Conservation (phyloP, 2,329 filamentous ascomycete genomes). For the Parascedosporium putredinis region DNA sequence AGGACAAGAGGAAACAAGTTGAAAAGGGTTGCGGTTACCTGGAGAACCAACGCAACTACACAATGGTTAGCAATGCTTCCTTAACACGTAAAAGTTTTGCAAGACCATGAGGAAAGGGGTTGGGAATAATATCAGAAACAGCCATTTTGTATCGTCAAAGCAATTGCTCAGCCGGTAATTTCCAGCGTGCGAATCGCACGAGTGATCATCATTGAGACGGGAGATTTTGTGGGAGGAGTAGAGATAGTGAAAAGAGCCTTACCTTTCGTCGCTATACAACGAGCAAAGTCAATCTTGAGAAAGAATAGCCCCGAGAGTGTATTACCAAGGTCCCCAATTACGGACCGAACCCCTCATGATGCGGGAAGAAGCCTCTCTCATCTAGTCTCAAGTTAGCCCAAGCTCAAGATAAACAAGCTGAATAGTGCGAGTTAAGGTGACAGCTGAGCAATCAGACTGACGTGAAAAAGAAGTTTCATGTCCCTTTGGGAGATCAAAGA, state of each 20-base stretch:
- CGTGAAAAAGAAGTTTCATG: slow-evolving; percentile 85
- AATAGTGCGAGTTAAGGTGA: not conserved
- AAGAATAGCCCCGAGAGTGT: no score
- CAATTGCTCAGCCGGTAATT: slow-evolving; percentile 85
- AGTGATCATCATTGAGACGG: slow-evolving; percentile 42
- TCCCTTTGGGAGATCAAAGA: slow-evolving; percentile 69
- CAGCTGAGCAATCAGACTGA: slow-evolving; percentile 65
- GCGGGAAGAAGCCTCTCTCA: no score
- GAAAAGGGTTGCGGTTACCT: no score
- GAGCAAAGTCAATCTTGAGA: no score
- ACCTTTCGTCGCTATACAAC: no score
- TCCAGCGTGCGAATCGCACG: slow-evolving; percentile 64
- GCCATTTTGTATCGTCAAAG: slow-evolving; percentile 75
- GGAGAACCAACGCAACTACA: slow-evolving; percentile 14
- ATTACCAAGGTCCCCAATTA: no score
- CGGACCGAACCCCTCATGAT: no score
- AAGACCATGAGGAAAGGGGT: not conserved
- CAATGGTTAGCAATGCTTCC: not conserved
- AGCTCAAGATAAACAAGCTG: not conserved
- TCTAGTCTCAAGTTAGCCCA: not conserved
- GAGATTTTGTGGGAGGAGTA: not conserved
- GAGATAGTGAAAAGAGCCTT: not conserved
- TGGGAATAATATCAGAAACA: slow-evolving; percentile 61
- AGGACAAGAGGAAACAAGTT: not conserved
- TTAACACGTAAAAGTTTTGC: no score